phyloP scores from a whole-genome alignment of 2,329 filamentous ascomycete species.

The Stachybotrys chartarum region DNA sequence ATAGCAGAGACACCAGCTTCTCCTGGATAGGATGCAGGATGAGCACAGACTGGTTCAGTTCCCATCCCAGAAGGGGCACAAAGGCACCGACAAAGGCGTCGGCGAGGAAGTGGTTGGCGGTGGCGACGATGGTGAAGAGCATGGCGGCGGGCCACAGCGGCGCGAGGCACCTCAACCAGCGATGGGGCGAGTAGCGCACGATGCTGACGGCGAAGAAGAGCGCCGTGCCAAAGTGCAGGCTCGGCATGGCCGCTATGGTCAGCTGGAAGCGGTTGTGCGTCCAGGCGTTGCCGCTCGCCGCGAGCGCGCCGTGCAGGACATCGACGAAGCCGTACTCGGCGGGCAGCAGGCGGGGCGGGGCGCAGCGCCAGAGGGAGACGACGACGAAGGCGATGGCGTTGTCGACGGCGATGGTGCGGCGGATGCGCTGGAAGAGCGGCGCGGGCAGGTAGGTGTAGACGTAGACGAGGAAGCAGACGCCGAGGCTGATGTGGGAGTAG shows the following conservation, averaged over 20 bases:
- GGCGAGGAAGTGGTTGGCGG: conserved; percentile 30
- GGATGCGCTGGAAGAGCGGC: conserved; percentile 29
- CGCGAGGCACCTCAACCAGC: conserved; percentile 24
- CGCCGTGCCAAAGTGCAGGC: conserved; percentile 36
- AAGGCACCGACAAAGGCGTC: conserved; percentile 27
- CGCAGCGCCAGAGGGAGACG: conserved; percentile 38
- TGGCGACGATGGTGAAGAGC: conserved; percentile 31
- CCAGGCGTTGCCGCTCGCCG: conserved; percentile 22
- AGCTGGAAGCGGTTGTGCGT: conserved; percentile 37
- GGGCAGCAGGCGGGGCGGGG: conserved; percentile 40
- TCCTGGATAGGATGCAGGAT: conserved; percentile 19
- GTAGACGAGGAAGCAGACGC: conserved; percentile 38
- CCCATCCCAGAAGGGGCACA: conserved; percentile 27
- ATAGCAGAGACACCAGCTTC: conserved; percentile 10
- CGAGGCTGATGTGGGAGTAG: conserved; percentile 37
- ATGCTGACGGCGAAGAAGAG: conserved; percentile 27
- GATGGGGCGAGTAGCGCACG: conserved; percentile 31
- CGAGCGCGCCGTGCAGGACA: conserved; percentile 27
- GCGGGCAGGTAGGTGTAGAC: conserved; percentile 36
- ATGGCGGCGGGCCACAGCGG: conserved; percentile 35
- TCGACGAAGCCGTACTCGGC: conserved; percentile 39
- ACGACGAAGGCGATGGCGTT: conserved; percentile 41
- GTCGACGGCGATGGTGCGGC: conserved; percentile 39
- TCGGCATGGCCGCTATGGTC: conserved; percentile 42
- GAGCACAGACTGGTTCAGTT: conserved; percentile 16